phyloP scores from a whole-genome alignment of 2,329 filamentous ascomycete genomes.

The Botryosphaeria agaves region DNA sequence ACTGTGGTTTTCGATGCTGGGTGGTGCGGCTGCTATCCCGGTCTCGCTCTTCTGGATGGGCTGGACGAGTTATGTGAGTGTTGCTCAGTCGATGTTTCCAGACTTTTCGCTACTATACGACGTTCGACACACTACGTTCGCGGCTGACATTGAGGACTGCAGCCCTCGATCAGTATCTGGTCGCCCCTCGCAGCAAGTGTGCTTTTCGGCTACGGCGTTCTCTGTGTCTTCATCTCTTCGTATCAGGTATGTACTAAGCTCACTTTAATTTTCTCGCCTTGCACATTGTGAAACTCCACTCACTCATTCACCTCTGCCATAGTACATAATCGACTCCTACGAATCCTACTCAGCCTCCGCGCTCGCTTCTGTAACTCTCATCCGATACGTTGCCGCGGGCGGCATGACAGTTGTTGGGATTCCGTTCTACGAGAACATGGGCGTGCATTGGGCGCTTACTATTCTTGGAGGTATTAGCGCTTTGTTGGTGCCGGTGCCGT shows the following conservation, averaged over 20 bases:
- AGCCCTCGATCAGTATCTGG: slow-evolving; percentile 29
- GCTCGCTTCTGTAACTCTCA: slow-evolving; percentile 22
- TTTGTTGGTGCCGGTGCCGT: slow-evolving; percentile 23
- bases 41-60: slow-evolving; percentile 40
- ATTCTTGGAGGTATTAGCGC: slow-evolving; percentile 26
- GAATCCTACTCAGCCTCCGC: slow-evolving; percentile 34
- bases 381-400: slow-evolving; percentile 22
- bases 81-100: too few relatives aligned
- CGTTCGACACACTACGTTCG: slow-evolving; percentile 2
- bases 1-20: slow-evolving; percentile 35
- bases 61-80: slow-evolving; percentile 28
- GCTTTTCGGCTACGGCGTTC: slow-evolving; percentile 33
- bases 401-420: slow-evolving; percentile 21
- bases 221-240: slow-evolving; percentile 30
- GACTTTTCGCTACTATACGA: neutral
- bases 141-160: slow-evolving; percentile 2
- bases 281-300: slow-evolving; percentile 23
- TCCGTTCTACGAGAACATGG: slow-evolving; percentile 24
- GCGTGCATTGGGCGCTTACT: slow-evolving; percentile 29
- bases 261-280: too few relatives aligned
- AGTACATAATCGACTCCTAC: slow-evolving; percentile 42
- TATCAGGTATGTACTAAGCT: too few relatives aligned
- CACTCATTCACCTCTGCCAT: slow-evolving; percentile 34
- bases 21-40: slow-evolving; percentile 29
- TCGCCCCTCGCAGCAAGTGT: slow-evolving; percentile 32